Evolutionary conservation across 768 basidiomycete genomes (phyloP), one percentile per base, ranked within the genome.

Genomic region (Suillus luteus): DNA sequence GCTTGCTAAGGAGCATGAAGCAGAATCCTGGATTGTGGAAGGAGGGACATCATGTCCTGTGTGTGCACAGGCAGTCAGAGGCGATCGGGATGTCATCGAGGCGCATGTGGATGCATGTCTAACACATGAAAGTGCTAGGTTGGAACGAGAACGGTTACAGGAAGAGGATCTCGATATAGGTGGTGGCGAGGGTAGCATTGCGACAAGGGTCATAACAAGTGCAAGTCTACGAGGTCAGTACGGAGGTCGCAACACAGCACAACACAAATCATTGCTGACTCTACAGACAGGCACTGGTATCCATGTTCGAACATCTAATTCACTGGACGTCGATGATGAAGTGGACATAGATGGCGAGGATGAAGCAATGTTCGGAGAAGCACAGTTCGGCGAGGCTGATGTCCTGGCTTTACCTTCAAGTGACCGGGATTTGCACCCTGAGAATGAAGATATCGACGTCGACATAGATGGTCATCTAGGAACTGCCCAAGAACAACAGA

Each of bases 61-160:
- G 27, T 94, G 92, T 71, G 74, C 81, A 52, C 75, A 76, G 46
- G 74, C 73, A 17, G 80, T 92, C 1, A 77, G 75, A 54, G 92
- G 91, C 1, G 91, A 92, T 68, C 79, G 81, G 51, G 92, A 92
- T 64, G 86, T 92, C 10, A 70, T 91, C 2, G 86, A 91, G 68
- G 91, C 90, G 17, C 92, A 94, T 75, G 83, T 94, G n/a, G 90
- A 94, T 68, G 80, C 90, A 8, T 94, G 92, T 71, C 73, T 94
- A 49, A 85, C 85, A 5, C 78, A 90, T 68, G 84, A 86, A 68
- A 78, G 67, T 55, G 63, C 71, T 59, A 76, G 80, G 59, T 74
- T 77, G 51, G 76, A 76, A 54, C 75, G 78, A 57, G 73, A 78
- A 44, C 70, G 71, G 41, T 66, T 70, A 46, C 73, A 68, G 31